A percentile compares a stretch with the other conserved stretches of the same genome.
These are phyloP conservation scores for Dendrocalamus sinicus DNA, from an alignment of 176 grass and related monocot species.

Conservation along the genomic window DNA sequence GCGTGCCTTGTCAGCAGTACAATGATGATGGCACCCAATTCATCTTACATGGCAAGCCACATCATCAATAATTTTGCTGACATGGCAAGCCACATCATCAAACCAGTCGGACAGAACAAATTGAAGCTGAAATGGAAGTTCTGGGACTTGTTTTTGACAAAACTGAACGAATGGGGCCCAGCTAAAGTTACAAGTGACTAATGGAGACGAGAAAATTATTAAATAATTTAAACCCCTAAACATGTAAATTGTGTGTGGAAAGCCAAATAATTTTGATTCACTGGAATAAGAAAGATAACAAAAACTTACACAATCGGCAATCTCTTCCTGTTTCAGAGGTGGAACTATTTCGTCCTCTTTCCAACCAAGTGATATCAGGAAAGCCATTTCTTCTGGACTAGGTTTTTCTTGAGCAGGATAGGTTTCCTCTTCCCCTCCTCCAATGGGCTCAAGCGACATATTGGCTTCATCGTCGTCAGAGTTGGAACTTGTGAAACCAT, in stretches of 20 bases:
- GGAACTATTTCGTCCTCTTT: constrained; percentile 65
- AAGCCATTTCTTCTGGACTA: constrained; percentile 64
- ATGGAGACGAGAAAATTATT: not conserved
- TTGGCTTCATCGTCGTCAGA: constrained; percentile 4
- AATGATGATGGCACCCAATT: constrained; percentile 6
- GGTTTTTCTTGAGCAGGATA: constrained; percentile 53
- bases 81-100: constrained; percentile 4
- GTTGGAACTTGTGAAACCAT: constrained; percentile 25
- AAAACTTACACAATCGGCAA: constrained; percentile 68
- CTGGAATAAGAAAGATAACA: constrained; percentile 15
- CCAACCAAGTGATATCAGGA: constrained; percentile 74
- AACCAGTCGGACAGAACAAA: not conserved
- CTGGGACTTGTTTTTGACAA: not conserved
- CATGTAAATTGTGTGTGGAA: not conserved
- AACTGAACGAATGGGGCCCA: not conserved
- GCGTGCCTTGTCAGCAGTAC: not conserved
- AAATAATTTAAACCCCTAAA: not conserved
- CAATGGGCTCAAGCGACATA: constrained; percentile 3
- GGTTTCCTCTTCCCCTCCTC: constrained; percentile 38
- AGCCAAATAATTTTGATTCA: constrained; percentile 7
- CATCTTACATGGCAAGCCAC: not conserved
- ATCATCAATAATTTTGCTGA: constrained; percentile 16
- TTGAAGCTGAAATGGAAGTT: not conserved
- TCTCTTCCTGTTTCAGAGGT: constrained; percentile 71
- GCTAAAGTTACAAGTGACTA: not conserved